phyloP scores from a whole-genome alignment of 306 rosid genomes.

The Begonia fuchsioides region DNA sequence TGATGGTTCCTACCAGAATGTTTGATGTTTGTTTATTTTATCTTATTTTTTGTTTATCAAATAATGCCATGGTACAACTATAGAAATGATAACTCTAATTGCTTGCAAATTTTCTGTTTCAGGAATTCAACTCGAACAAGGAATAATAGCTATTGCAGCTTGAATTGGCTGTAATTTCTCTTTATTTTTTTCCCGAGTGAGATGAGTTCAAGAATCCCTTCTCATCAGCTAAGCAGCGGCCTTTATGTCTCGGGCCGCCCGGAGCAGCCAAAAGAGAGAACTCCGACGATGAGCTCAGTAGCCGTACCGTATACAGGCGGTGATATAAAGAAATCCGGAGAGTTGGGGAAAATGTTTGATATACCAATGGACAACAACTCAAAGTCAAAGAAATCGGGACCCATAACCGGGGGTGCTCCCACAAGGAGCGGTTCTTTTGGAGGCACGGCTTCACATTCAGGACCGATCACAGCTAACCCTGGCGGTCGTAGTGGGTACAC shows the following conservation, averaged over 20 bases:
- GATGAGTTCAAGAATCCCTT: conserved; percentile 98
- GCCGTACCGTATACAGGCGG: conserved; percentile 98
- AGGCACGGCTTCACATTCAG: conserved; percentile 92
- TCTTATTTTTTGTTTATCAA: no score
- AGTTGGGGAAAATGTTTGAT: conserved; percentile 95
- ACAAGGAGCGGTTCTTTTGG: conserved; percentile 89
- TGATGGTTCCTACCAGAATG: no score
- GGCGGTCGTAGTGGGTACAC: conserved; percentile 58
- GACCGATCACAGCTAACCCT: conserved; percentile 64
- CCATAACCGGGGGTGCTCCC: conserved; percentile 51
- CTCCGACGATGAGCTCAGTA: conserved; percentile 86
- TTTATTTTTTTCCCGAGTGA: conserved; percentile 20
- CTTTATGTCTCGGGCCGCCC: conserved; percentile 97
- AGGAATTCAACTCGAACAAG: conserved; percentile 10
- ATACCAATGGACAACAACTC: conserved; percentile 78
- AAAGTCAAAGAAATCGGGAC: conserved; percentile 93
- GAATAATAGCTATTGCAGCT: conserved; percentile 1
- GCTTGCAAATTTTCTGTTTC: conserved; percentile 2
- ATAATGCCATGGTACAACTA: no score
- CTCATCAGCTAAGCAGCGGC: conserved; percentile 99
- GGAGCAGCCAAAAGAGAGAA: conserved; percentile 91
- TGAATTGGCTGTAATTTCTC: conserved; percentile 1
- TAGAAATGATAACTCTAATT: no score
- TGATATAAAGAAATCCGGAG: conserved; percentile 89
- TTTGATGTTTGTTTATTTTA: no score